Conservation (phyloP, 495 filamentous ascomycete genomes). For the Parathielavia appendiculata region DNA sequence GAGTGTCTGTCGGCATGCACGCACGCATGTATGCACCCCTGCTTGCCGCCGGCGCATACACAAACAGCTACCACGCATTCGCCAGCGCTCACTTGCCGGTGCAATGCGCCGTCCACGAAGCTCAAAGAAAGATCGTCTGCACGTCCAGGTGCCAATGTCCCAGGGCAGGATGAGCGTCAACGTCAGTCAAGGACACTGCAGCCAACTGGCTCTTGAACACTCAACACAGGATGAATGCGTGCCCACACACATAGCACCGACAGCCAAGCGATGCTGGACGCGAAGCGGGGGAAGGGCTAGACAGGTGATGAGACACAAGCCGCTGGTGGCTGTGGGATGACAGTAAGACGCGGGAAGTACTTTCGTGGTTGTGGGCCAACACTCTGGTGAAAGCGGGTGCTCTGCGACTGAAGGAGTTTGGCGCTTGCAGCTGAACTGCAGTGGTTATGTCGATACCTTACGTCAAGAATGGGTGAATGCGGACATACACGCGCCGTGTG, state of each 20-base stretch:
- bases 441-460: background rate
- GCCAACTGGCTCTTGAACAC: background rate
- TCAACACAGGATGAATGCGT: background rate
- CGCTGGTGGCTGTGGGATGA: background rate
- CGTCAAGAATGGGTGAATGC: slow-evolving; percentile 27
- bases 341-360: background rate
- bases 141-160: background rate
- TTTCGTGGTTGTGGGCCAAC: background rate
- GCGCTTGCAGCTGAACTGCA: background rate
- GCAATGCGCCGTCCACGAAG: background rate
- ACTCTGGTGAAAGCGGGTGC: background rate
- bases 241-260: background rate
- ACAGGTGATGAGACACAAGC: background rate
- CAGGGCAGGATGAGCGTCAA: background rate
- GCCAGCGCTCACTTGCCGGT: background rate
- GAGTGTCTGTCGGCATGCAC: background rate
- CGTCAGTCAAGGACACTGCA: background rate
- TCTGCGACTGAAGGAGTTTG: background rate
- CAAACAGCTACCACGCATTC: background rate
- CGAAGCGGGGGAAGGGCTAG: background rate
- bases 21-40: slow-evolving; percentile 9
- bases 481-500: slow-evolving; percentile 20
- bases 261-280: background rate
- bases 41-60: background rate
- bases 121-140: background rate